A percentile compares a stretch with the other conserved stretches of the same genome.
Evolutionary conservation across 2,329 filamentous ascomycete species (phyloP).

Genomic region (Colletotrichum tabaci): DNA sequence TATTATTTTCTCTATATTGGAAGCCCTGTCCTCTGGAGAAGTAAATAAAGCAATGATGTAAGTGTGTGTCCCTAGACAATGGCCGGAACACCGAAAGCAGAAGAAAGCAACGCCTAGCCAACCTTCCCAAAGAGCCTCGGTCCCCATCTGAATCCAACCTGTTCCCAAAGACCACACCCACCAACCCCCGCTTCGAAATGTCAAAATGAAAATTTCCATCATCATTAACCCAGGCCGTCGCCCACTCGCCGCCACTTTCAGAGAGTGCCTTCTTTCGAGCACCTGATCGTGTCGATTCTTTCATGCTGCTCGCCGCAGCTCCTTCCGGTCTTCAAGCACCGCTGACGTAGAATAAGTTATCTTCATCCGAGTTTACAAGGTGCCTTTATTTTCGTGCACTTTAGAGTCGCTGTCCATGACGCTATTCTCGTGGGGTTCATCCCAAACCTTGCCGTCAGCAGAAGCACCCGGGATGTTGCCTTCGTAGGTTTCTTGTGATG

Average conservation of each 20-base stretch:
- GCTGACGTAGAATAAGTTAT: not conserved
- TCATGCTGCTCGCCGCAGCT: too few species aligned
- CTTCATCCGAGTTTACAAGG: not conserved
- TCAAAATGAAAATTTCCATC: not conserved
- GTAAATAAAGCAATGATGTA: too few species aligned
- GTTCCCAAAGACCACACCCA: not conserved
- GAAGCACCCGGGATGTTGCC: not conserved
- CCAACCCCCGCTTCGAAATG: not conserved
- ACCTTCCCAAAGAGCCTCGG: not conserved
- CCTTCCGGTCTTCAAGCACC: too few species aligned
- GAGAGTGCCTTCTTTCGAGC: not conserved
- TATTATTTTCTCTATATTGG: not conserved
- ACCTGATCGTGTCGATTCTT: too few species aligned
- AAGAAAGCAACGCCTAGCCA: not conserved
- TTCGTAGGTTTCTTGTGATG: too few species aligned
- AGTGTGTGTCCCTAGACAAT: too few species aligned
- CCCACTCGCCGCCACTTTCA: not conserved
- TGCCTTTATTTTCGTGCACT: not conserved
- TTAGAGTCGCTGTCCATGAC: not conserved
- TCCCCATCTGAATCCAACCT: not conserved
- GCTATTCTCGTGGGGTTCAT: not conserved
- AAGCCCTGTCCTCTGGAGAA: not conserved
- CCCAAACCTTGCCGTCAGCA: not conserved
- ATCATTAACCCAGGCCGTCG: too few species aligned
- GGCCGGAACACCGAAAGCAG: not conserved